Evolutionary conservation across 352 stramenopile species (phyloP).

Genomic region (Phytophthora rubi): DNA sequence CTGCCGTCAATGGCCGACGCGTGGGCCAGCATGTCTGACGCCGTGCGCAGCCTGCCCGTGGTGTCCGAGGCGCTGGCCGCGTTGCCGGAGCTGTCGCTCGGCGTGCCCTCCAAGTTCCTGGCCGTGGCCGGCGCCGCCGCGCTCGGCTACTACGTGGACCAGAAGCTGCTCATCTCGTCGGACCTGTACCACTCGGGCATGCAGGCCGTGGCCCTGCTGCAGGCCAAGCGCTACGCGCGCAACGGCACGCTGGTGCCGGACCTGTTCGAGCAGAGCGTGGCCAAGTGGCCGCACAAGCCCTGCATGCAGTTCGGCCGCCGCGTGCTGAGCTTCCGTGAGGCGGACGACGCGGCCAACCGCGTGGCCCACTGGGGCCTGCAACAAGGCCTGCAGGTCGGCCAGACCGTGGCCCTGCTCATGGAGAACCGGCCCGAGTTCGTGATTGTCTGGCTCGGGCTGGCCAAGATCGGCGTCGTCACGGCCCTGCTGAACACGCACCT

Average conservation of each 20-base stretch:
- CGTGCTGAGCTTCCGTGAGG: constrained; percentile 60
- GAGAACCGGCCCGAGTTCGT: constrained; percentile 89
- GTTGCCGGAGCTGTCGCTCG: constrained; percentile 32
- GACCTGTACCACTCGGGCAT: constrained; percentile 56
- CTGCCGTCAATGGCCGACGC: constrained; percentile 9
- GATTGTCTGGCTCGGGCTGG: constrained; percentile 80
- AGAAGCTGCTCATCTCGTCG: constrained; percentile 60
- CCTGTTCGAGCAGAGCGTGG: constrained; percentile 65
- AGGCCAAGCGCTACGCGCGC: constrained; percentile 46
- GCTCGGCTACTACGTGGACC: constrained; percentile 57
- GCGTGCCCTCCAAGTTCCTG: constrained; percentile 50
- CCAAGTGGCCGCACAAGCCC: constrained; percentile 59
- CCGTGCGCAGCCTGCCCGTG: constrained; percentile 12
- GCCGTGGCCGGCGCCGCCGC: constrained; percentile 50
- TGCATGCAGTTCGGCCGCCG: constrained; percentile 67
- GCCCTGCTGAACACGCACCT: constrained; percentile 88
- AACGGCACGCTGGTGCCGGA: constrained; percentile 55
- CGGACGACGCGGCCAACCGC: constrained; percentile 75
- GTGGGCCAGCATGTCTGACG: constrained; percentile 21
- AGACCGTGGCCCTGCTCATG: constrained; percentile 86
- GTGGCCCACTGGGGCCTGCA: constrained; percentile 75
- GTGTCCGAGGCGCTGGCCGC: constrained; percentile 30
- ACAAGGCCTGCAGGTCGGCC: constrained; percentile 51
- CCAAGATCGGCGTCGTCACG: constrained; percentile 86
- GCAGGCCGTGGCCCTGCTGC: constrained; percentile 48